Percentiles rank a stretch among this genome's conserved stretches.
phyloP scores from a whole-genome alignment of 2,329 filamentous ascomycete species.

The Sphaceloma murrayae region DNA sequence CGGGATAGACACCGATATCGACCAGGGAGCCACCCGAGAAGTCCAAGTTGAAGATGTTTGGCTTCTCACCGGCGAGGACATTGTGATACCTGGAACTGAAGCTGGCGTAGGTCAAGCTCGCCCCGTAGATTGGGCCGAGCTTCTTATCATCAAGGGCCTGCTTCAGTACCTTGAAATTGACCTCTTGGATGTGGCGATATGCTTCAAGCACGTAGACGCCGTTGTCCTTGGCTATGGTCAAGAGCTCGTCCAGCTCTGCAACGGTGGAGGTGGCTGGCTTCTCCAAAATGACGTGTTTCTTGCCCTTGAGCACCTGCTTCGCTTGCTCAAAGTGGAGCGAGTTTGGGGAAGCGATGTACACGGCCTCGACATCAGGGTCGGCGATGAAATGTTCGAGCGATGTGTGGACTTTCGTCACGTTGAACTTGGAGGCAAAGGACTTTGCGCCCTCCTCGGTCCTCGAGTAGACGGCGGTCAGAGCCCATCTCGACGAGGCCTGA shows the following conservation, averaged over 20 bases:
- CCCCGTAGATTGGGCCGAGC: conserved; percentile 38
- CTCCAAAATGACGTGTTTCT: conserved; percentile 43
- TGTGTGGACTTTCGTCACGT: conserved; percentile 31
- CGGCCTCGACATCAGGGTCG: conserved; percentile 32
- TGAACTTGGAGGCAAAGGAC: conserved; percentile 36
- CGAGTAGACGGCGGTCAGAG: conserved; percentile 39
- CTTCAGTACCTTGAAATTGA: conserved; percentile 39
- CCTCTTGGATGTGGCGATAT: conserved; percentile 42
- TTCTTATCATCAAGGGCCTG: conserved; percentile 28
- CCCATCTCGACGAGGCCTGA: conserved; percentile 36
- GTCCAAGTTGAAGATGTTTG: conserved; percentile 42
- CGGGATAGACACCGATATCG: conserved; percentile 42
- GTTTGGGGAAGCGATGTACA: conserved; percentile 44
- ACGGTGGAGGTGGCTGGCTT: conserved; percentile 39
- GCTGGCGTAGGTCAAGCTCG: conserved; percentile 36
- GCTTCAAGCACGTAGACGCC: conserved; percentile 40
- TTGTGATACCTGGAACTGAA: conserved; percentile 40
- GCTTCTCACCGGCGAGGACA: conserved; percentile 37
- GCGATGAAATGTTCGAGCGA: conserved; percentile 32
- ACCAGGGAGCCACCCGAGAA: conserved; percentile 40
- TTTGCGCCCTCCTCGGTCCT: conserved; percentile 35
- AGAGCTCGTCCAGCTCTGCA: conserved; percentile 36
- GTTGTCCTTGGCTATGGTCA: conserved; percentile 33
- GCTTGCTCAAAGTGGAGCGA: conserved; percentile 40
- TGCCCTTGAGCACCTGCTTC: conserved; percentile 33